Evolutionary conservation across 176 grass and related monocot genomes (phyloP), one percentile per base, ranked within the genome.

Genomic region (Secale cereale): DNA sequence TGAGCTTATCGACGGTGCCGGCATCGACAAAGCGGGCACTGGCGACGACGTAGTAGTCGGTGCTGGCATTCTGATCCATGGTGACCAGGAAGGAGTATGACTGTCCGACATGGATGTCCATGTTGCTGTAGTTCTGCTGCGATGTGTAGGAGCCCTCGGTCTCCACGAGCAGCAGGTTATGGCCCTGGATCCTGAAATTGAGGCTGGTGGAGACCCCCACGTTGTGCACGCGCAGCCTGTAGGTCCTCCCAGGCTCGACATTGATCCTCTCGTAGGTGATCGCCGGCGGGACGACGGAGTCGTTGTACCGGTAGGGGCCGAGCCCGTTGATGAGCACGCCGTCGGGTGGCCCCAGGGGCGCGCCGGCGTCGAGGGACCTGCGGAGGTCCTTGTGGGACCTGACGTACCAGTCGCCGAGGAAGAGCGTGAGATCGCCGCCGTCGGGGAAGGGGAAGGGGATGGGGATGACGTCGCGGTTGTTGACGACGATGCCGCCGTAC

Each of bases 21-120:
- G 87, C 63, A 56, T 88, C 81, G 13, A 88, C 81, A 16, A 95
- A 98, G 26, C 91, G 93, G 30, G 93, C 91, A 12, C 87, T 98
- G 19, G 93, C 93, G 25, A 94, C 89, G 7, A 98, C 84, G 20
- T 98, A 98, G 23, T 98, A 98, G 74, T 98, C 96, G 13, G 70
- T 87, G 84, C 56, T 88, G 30, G 93, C 83, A 57, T 95, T 98
- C 84, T 95, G 96, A 71, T 98, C 96, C 96, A 98, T 94, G 35
- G 88, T 98, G 75, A 95, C 91, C 39, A 95, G 76, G 88, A 95
- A 95, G 5, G 96, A 98, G 77, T 90, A 98, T 11, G 91, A 98
- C 59, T 98, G 93, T 13, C 93, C 91, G 2, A 98, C 96, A 85
- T 98, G 96, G 78, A 98, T 92, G 79, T 98, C 96, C 96, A 98